Evolutionary conservation across 2,329 filamentous ascomycete species (phyloP), one percentile per base, ranked within the genome.

Genomic region (Sarocladium oryzae): DNA sequence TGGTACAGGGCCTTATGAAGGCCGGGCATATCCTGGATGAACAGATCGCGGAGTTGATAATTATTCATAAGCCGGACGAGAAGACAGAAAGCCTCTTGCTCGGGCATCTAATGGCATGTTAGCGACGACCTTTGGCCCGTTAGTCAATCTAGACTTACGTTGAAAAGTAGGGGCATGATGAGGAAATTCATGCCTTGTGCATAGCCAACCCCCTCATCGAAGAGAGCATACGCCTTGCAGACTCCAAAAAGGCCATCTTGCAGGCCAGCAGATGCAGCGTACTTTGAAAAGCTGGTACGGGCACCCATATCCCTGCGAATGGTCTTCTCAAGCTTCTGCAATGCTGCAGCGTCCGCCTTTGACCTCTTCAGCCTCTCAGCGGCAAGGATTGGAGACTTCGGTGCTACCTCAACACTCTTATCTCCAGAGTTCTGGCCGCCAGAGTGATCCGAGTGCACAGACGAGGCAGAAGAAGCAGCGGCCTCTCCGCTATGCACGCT

Each of bases 121-220:
- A 43, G 53, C 55, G 54, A 28, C 20, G 23, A 11, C 11, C 18
- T 37, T 16, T 24, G 16, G 8, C 11, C 9, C 3, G 21, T 20
- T 4, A 11, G 21, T 21, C 10, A n/a, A 37, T 18, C 9, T 9
- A 36, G 46, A 66, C 84, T 75, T 71, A 88, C 85, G 66, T 96
- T 97, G 72, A 99, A 96, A 1, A 99, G 75, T 16, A 99, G 69
- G 21, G 95, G 93, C 90, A 97, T 97, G 46, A 90, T 88, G 54
- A 99, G 82, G 63, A 99, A 99, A 65, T 97, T 99, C 88, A 99
- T 96, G 63, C 93, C 93, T 68, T 99, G 93, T 0, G 95, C 92
- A 67, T 99, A 99, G 28, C 93, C 92, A 32, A 99, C 93, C 7
- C 78, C 86, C 62, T 96, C 90, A 62, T 99, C 93, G 60, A 91